phyloP scores from a whole-genome alignment of 78 protist species.

The Diacronema lutheri region DNA sequence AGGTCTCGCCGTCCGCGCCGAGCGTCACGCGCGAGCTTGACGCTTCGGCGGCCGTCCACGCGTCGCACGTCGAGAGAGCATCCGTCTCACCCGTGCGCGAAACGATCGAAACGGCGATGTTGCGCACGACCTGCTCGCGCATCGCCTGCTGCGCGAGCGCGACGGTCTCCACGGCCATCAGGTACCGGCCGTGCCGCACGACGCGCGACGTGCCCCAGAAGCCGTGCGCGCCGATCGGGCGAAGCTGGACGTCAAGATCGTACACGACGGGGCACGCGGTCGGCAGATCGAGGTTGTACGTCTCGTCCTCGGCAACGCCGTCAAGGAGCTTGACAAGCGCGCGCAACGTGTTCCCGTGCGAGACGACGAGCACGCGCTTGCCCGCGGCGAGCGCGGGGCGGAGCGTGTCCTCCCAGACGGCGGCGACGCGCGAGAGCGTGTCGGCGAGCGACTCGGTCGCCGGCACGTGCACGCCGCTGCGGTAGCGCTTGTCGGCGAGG shows the following conservation, averaged over 20 bases:
- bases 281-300: constrained; percentile 70
- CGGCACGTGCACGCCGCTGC: not conserved
- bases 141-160: not conserved
- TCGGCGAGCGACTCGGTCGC: not conserved
- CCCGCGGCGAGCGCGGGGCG: constrained; percentile 49
- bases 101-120: not conserved
- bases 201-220: not conserved
- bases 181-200: not conserved
- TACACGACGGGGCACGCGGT: constrained; percentile 84
- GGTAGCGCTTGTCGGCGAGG: not conserved
- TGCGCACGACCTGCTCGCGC: not conserved
- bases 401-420: constrained; percentile 33
- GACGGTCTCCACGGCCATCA: not conserved
- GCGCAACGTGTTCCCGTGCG: constrained; percentile 90
- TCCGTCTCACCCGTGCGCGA: not conserved
- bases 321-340: constrained; percentile 85
- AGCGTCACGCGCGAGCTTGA: not conserved
- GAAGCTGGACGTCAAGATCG: constrained; percentile 55
- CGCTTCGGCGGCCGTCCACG: not conserved
- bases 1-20: not conserved
- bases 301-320: constrained; percentile 65
- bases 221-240: not conserved
- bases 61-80: not conserved
- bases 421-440: constrained; percentile 17
- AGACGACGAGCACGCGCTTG: constrained; percentile 81